phyloP scores from a whole-genome alignment of 192 early-diverging fungal species.

The Linnemannia exigua region DNA sequence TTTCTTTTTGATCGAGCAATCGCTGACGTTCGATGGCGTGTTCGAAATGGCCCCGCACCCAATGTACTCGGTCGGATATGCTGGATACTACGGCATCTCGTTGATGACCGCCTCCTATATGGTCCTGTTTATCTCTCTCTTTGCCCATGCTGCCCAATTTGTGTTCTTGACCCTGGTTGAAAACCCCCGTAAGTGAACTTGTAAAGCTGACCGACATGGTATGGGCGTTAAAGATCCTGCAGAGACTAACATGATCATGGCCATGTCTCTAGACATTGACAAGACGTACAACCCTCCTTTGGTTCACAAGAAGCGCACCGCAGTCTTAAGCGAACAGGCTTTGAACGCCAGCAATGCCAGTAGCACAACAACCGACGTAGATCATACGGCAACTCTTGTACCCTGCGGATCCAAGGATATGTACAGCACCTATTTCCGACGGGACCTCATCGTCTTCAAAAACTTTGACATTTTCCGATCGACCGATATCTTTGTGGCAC shows the following conservation, averaged over 20 bases:
- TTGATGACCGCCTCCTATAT: constrained; percentile 92
- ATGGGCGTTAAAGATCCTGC: too few relatives aligned
- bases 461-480: constrained; percentile 92
- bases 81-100: constrained; percentile 95
- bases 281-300: constrained; percentile 70
- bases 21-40: constrained; percentile 91
- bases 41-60: constrained; percentile 99
- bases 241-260: neutral
- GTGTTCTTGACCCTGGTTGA: constrained; percentile 92
- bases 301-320: constrained; percentile 41
- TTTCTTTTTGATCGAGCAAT: constrained; percentile 94
- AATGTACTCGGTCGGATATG: constrained; percentile 99
- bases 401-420: constrained; percentile 54
- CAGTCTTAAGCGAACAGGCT: constrained; percentile 26
- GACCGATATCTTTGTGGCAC: constrained; percentile 83
- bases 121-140: constrained; percentile 90
- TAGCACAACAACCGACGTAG: neutral
- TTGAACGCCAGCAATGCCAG: constrained; percentile 2
- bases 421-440: constrained; percentile 74
- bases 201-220: neutral
- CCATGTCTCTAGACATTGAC: constrained; percentile 63
- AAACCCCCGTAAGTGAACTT: constrained; percentile 78
- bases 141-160: constrained; percentile 90
- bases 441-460: constrained; percentile 90
- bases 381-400: constrained; percentile 19